These are phyloP conservation scores for Spongospora subterranea DNA, from an alignment of 208 protist genomes.

Conservation along the genomic window DNA sequence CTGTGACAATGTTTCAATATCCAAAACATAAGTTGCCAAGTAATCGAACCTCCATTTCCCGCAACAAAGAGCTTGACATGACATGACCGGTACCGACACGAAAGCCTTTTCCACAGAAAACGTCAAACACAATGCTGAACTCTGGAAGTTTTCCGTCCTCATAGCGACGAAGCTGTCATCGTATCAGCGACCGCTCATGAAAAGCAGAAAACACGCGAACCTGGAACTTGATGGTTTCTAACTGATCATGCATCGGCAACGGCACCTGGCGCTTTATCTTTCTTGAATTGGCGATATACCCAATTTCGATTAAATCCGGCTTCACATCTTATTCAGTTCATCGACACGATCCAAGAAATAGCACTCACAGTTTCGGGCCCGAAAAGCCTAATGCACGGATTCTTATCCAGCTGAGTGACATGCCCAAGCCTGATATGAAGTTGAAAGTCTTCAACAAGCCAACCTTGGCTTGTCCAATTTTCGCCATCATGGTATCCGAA, in stretches of 20 bases:
- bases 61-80: background rate
- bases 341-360: background rate
- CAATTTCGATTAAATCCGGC: constrained; percentile 17
- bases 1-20: background rate
- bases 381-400: background rate
- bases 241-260: constrained; percentile 22
- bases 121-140: constrained; percentile 49
- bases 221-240: constrained; percentile 52
- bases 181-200: background rate
- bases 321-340: background rate
- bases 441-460: constrained; percentile 30
- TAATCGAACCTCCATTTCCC: background rate
- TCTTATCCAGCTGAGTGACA: background rate
- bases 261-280: background rate
- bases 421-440: constrained; percentile 30
- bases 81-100: background rate
- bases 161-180: background rate
- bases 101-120: constrained; percentile 50
- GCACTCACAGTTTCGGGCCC: background rate
- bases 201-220: background rate
- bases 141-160: background rate
- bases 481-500: constrained; percentile 42
- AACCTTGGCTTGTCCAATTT: constrained; percentile 31
- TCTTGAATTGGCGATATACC: background rate
- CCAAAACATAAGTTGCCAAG: too few species aligned